Evolutionary conservation across 2,329 filamentous ascomycete species (phyloP), one percentile per base, ranked within the genome.

Genomic region (Capronia americana): DNA sequence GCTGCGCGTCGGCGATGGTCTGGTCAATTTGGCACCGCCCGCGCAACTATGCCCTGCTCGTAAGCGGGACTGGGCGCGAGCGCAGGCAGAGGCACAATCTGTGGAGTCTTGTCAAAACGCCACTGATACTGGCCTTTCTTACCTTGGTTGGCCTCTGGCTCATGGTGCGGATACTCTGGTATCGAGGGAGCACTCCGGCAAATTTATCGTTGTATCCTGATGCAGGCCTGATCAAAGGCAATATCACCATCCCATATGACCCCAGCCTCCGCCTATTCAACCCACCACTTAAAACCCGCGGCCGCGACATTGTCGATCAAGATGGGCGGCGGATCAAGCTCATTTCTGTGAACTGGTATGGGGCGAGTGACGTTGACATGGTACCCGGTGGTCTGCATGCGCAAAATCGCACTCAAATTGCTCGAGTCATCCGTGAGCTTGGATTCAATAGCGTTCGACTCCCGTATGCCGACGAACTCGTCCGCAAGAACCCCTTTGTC

Each of bases 401-500:
- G 24, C 83, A 84, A 72, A 87, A 90, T 76, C 86, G 88, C 44
- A 80, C 79, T 63, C 80, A 82, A 23, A 90, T 91, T 69, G 87
- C 88, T 3, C 73, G 78, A 67, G 85, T 85, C 17, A 89, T 91
- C 74, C 83, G 84, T 61, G 74, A 75, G 10, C 79, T 91, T 63
- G 88, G 88, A 14, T 91, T 91, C 82, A 91, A 91, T 79, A 89
- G 87, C 73, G 88, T 91, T 55, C 83, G 88, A 2, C 77, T 91
- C 55, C 88, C 88, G 2, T 91, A 91, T 77, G 84, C 87, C 20
- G 88, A 91, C 76, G 88, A 91, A 78, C 81, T 90, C 78, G 87
- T 91, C 58, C 81, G 84, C 34, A 73, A 78, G 24, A 89, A 90
- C 72, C 88, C 87, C 0, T 73, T 80, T 26, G 80, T 90, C 55